Evolutionary conservation across 2,329 filamentous ascomycete genomes (phyloP), one percentile per base, ranked within the genome.

Genomic region (Claviceps maximensis): DNA sequence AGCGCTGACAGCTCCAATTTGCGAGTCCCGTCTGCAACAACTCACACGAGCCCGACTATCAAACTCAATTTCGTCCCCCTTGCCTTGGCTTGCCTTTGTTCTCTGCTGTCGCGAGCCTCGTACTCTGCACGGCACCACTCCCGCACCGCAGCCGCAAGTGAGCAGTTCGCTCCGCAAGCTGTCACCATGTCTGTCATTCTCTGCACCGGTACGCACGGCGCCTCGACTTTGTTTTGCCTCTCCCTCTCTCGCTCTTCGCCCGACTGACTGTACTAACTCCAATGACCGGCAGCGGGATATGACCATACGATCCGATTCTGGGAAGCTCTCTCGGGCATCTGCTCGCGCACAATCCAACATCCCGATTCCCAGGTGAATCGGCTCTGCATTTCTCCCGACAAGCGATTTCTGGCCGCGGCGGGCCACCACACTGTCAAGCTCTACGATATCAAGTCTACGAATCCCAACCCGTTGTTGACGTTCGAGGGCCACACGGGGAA

Each of bases 381-480:
- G 45, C 84, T 98, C 49, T 97, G 91, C 70, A 98, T 98, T 64
- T 96, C 93, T 13, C 93, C 93, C 57, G 93, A 98, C 74, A 98
- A 98, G 72, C 87, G 91, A 57, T 96, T 86, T 69, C 84, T 97
- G 52, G 91, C 90, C 36, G 90, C 88, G n/a, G 79, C 79, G 8
- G 78, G 79, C 60, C 79, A 84, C 66, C 79, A 91, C 68, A 89
- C 87, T 50, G 89, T 98, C 65, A 97, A 97, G 72, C 86, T 98
- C 54, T 98, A 94, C 74, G 93, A 98, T 65, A 95, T 97, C 74
- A 95, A 95, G 65, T 95, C 89, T 17, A 91, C 89, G n/a, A 97
- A 97, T 63, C 90, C 93, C 2, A 93, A 91, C 59, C 86, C 93
- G 1, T 78, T 97, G 25, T 81, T 97, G 63, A 90, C 86, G 21